Conservation (phyloP, 257 asterid genomes). For the Nicotiana obtusifolia region DNA sequence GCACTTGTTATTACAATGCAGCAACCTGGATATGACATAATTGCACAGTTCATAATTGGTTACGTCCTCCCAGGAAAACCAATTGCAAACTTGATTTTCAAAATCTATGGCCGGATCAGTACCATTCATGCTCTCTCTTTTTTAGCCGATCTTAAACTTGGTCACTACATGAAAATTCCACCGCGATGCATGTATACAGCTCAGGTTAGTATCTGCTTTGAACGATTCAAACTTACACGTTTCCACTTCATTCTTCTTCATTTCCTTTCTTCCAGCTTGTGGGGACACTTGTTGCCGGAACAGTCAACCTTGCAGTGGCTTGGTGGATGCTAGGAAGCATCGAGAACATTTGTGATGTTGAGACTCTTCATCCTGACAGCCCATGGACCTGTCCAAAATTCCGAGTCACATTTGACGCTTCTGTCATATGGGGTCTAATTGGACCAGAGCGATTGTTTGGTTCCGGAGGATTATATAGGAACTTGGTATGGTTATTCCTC, state of each 20-base stretch:
- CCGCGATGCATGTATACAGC: constrained; percentile 85
- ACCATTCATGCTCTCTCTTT: constrained; percentile 83
- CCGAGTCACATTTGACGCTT: constrained; percentile 73
- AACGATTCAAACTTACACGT: not conserved
- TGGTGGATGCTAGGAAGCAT: constrained; percentile 94
- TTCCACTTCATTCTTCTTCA: not conserved
- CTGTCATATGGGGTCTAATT: constrained; percentile 86
- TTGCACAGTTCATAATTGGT: constrained; percentile 87
- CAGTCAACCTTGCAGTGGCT: constrained; percentile 66
- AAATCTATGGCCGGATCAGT: constrained; percentile 90
- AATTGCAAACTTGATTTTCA: constrained; percentile 81
- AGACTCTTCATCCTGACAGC: constrained; percentile 72
- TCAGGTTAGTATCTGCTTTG: constrained; percentile 41
- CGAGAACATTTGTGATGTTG: constrained; percentile 74
- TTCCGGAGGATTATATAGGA: constrained; percentile 62
- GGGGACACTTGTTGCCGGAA: constrained; percentile 70
- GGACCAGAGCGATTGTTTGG: constrained; percentile 82
- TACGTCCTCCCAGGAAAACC: constrained; percentile 90
- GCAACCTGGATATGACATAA: constrained; percentile 97
- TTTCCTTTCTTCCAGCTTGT: constrained; percentile 38
- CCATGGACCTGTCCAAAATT: constrained; percentile 95
- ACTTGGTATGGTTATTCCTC: constrained; percentile 83
- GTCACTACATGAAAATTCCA: constrained; percentile 97
- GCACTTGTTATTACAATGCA: constrained; percentile 19
- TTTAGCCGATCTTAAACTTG: constrained; percentile 87